A percentile compares a stretch with the other conserved stretches of the same genome.
Evolutionary conservation across 257 asterid genomes (phyloP).

Genomic region (Nicotiana benthamiana): DNA sequence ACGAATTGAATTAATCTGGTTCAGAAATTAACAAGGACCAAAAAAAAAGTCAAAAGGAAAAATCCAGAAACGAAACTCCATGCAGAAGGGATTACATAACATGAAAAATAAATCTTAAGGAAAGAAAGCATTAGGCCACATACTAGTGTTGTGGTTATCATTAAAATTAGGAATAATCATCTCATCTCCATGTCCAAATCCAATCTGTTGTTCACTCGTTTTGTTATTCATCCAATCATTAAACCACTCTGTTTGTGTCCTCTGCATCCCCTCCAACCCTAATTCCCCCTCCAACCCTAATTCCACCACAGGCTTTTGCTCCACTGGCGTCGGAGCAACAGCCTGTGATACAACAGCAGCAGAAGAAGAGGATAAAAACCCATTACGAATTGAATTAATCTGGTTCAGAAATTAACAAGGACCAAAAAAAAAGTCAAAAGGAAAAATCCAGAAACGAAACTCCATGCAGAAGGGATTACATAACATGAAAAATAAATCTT

Average conservation of each 20-base stretch:
- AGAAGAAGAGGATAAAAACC: too few species aligned
- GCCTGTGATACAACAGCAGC: not conserved
- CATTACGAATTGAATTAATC: too few species aligned
- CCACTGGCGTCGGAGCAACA: not conserved
- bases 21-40: not conserved
- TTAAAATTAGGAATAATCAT: conserved; percentile 3
- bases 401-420: not conserved
- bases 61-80: not conserved
- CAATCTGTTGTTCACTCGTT: conserved; percentile 8
- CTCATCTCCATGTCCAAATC: conserved; percentile 13
- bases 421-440: not conserved
- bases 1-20: too few species aligned
- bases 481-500: not conserved
- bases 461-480: not conserved
- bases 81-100: not conserved
- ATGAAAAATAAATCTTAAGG: conserved; percentile 15
- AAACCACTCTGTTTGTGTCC: conserved; percentile 40
- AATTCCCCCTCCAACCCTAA: too few species aligned
- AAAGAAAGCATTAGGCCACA: conserved; percentile 20
- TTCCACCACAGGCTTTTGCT: conserved; percentile 13
- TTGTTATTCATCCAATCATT: conserved; percentile 33
- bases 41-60: not conserved
- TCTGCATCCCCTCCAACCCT: conserved; percentile 19
- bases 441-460: not conserved
- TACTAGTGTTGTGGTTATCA: not conserved